Percentiles rank a stretch among this genome's conserved stretches.
phyloP scores from a whole-genome alignment of 768 basidiomycete genomes.

The Tulasnella sp. region DNA sequence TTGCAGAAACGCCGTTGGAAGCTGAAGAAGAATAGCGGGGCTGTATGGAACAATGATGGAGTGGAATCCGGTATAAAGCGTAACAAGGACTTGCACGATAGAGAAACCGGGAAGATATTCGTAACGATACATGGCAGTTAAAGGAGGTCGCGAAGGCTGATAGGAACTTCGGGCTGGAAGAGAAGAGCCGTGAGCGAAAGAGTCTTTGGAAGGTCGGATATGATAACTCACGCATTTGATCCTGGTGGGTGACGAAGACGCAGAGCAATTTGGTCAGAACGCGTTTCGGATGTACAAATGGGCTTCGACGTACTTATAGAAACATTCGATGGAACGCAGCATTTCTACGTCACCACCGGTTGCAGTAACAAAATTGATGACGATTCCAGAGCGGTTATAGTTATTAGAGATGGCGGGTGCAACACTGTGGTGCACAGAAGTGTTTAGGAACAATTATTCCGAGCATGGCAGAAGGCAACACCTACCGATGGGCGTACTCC shows the following conservation, averaged over 20 bases:
- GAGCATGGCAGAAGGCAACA: slow-evolving; percentile 18
- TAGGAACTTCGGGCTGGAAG: slow-evolving; percentile 74
- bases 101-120: slow-evolving; percentile 18
- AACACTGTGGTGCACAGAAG: slow-evolving; percentile 39
- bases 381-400: slow-evolving; percentile 78
- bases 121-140: slow-evolving; percentile 31
- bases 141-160: slow-evolving; percentile 80
- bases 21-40: background rate
- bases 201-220: background rate
- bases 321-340: slow-evolving; percentile 96
- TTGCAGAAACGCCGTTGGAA: slow-evolving; percentile 7
- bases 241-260: slow-evolving; percentile 34
- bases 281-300: background rate
- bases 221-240: slow-evolving; percentile 71
- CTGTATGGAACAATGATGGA: slow-evolving; percentile 10
- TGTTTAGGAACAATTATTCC: background rate
- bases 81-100: slow-evolving; percentile 4
- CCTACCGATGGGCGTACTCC: slow-evolving; percentile 88
- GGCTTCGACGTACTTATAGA: slow-evolving; percentile 62
- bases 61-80: background rate
- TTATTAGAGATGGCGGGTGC: slow-evolving; percentile 76
- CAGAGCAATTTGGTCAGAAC: too few species aligned
- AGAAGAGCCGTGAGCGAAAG: slow-evolving; percentile 21
- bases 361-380: slow-evolving; percentile 94
- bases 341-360: slow-evolving; percentile 98